Evolutionary conservation across 2,329 filamentous ascomycete species (phyloP), one percentile per base, ranked within the genome.

Genomic region (Claviceps africana): DNA sequence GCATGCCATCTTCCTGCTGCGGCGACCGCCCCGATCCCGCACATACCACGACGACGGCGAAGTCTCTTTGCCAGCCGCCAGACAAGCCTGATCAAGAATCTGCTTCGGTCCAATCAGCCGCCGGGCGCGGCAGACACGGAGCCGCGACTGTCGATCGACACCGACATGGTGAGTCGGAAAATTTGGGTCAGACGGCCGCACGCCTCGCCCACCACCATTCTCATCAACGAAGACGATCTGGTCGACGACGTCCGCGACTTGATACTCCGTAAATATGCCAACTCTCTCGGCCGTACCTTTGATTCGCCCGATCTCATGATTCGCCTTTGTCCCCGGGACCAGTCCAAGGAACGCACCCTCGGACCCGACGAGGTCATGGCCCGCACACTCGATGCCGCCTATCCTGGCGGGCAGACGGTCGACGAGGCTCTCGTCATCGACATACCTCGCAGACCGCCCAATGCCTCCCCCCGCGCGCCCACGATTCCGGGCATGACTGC

Each of bases 161-260:
- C 64, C 55, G 71, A 65, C 55, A 83, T 83, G 79, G 70, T 79
- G 58, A 81, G 77, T 53, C 79, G 88, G 65, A 96, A 95, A 75
- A 83, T 97, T 61, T 98, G 93, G 93, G 91, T 97, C 64, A 93
- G 86, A 73, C 79, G 91, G 61, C 86, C 86, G 21, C 79, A 84
- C 57, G 86, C 83, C 54, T 96, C 91, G 53, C 82, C 91, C 40
- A 98, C 93, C 15, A 75, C 93, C 61, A 85, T 98, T 52, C 82
- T 85, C 55, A 86, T 95, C 61, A 77, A 81, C 59, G 86, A 95
- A 62, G 88, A 94, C 61, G 89, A 95, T 63, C 72, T 97, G 60
- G 90, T 97, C 53, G 93, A 98, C 67, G 91, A 96, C 68, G 84
- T 95, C 56, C 85, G 91, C 60, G 93, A 96, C 60, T 81, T 88